Base-by-base conservation (phyloP, 139 green algal genomes). In the Coelastrella sp. region DNA sequence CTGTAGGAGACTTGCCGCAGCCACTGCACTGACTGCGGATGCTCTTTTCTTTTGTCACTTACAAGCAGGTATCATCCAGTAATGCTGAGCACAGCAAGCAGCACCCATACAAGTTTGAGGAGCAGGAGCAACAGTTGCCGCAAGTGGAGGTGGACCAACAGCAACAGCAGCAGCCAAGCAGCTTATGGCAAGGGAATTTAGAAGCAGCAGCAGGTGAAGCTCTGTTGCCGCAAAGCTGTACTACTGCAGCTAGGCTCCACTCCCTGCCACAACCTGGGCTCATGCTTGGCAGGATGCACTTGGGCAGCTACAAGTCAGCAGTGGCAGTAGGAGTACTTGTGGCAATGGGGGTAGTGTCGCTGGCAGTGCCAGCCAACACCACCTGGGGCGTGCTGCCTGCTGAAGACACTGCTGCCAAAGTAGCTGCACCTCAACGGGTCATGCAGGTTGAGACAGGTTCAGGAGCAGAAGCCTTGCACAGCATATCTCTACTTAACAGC, bases 321-420 rank as follows among this genome's bases (percentile, higher is more conserved):
- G 59, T 57, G 17, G 85, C 63, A 9, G 85, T 84, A 65, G 73
- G 22, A 8, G 17, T 90, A 57, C n/a, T 90, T 22, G 84, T 81
- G 9, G n/a, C 65, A 11, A 25, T 90, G 19, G 85, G 85, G 8
- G 0, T 90, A 25, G 74, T 90, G 57, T 90, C 73, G 9, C 85
- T 90, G 27, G 22, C 65, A 22, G 15, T 90, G 73, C 85, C 85
- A 20, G 74, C 74, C 9, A 73, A n/a, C 74, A 84, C 56, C 9
- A 61, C 49, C 4, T 60, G 78, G 20, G 57, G 35, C 19, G 85
- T 73, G 84, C 8, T 78, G 17, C 63, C 84, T 72, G 84, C 27
- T 24, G 35, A 25, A 8, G 15, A 10, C 4, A 8, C 82, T 78
- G 75, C 56, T 78, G 78, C 68, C 35, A 49, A 49, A 68, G 66